Evolutionary conservation across 2,329 filamentous ascomycete species (phyloP).

Genomic region (Colletotrichum spinosum): DNA sequence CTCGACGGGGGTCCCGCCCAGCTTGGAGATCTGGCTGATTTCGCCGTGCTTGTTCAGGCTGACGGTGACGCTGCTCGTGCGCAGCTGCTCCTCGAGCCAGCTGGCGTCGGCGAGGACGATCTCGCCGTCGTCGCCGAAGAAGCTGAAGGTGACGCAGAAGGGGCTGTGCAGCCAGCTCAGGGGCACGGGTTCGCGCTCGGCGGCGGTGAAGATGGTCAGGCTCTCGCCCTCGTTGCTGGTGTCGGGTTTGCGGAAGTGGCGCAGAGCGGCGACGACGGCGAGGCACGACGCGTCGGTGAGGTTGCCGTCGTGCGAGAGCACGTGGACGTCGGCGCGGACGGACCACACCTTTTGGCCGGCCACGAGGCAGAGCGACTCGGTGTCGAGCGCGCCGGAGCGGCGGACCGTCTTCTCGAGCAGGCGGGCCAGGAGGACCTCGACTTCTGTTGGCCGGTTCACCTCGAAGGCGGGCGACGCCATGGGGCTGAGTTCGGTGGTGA

Average conservation of each 20-base stretch:
- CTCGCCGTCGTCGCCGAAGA: conserved; percentile 79
- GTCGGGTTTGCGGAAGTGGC: conserved; percentile 92
- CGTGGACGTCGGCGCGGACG: conserved; percentile 90
- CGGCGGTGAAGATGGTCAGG: conserved; percentile 84
- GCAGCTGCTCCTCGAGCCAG: conserved; percentile 80
- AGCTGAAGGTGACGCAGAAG: conserved; percentile 90
- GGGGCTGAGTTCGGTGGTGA: conserved; percentile 89
- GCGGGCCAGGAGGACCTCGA: conserved; percentile 87
- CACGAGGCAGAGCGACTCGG: conserved; percentile 93
- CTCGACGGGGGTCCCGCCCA: conserved; percentile 85
- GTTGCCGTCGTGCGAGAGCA: conserved; percentile 91
- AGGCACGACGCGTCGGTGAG: conserved; percentile 88
- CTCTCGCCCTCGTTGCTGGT: conserved; percentile 86
- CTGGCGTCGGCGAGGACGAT: conserved; percentile 79
- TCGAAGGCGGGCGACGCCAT: conserved; percentile 94
- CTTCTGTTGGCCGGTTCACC: conserved; percentile 83
- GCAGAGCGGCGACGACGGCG: conserved; percentile 86
- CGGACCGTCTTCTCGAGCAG: conserved; percentile 95
- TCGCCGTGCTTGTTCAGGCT: conserved; percentile 92
- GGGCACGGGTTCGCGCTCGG: conserved; percentile 90
- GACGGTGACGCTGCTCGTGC: conserved; percentile 80
- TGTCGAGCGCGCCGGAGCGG: conserved; percentile 91
- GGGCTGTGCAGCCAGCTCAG: conserved; percentile 93
- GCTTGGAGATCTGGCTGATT: conserved; percentile 91
- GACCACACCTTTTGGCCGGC: conserved; percentile 93